Conservation (phyloP, 345 rosid genomes). For the Dovyalis caffra region DNA sequence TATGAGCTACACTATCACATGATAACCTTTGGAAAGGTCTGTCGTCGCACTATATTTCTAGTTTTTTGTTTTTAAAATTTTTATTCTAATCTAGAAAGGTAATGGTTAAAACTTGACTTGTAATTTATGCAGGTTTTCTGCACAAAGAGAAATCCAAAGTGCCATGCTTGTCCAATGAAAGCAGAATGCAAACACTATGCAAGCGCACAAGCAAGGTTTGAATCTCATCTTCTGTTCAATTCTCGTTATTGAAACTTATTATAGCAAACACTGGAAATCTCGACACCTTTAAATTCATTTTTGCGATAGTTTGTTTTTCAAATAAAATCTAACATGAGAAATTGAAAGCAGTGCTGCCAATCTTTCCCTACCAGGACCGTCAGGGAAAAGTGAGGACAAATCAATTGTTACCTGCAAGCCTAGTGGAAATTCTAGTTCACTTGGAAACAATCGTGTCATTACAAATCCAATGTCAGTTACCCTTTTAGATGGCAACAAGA, state of each 20-base stretch:
- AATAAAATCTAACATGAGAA: neutral
- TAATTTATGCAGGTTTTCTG: constrained; percentile 22
- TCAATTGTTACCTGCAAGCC: constrained; percentile 1
- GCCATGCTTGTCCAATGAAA: constrained; percentile 26
- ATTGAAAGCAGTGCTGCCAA: constrained; percentile 1
- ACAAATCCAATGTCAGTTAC: neutral
- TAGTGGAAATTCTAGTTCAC: neutral
- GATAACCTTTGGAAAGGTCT: constrained; percentile 86
- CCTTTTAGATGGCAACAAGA: neutral
- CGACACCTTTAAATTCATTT: neutral
- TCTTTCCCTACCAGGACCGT: constrained; percentile 8
- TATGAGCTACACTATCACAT: constrained; percentile 70
- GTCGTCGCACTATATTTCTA: neutral
- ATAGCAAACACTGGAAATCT: neutral
- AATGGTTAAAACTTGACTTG: neutral
- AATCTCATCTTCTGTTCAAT: too few relatives aligned
- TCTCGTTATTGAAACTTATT: too few relatives aligned
- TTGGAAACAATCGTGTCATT: neutral
- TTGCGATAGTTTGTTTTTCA: neutral
- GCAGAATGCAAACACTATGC: constrained; percentile 28
- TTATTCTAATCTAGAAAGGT: neutral
- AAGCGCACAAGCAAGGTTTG: constrained; percentile 26
- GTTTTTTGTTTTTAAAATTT: neutral
- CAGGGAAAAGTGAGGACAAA: neutral
- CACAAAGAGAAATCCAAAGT: constrained; percentile 22